phyloP scores from a whole-genome alignment of 78 protist species.

The Chrysochromulina tobinii region DNA sequence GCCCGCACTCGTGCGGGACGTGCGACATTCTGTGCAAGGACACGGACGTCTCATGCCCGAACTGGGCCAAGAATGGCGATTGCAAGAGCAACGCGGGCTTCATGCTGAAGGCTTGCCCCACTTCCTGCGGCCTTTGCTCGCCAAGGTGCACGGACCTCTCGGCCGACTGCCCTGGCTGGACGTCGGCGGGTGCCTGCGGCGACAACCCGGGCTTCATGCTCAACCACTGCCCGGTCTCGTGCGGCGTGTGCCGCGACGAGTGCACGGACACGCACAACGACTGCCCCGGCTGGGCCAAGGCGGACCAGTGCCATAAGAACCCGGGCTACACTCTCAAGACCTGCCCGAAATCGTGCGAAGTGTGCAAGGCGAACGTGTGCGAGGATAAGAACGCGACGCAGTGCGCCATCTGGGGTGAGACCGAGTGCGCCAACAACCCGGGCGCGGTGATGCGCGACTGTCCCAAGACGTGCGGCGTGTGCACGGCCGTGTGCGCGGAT shows the following conservation, averaged over 20 bases:
- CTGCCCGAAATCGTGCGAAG: background rate
- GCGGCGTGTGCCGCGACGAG: background rate
- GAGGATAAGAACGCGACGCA: background rate
- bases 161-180: background rate
- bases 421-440: background rate
- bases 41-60: background rate
- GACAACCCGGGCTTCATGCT: background rate
- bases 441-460: background rate
- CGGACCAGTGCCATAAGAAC: background rate
- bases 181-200: background rate
- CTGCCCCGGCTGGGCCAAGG: background rate
- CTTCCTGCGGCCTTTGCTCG: background rate
- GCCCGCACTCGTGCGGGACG: background rate
- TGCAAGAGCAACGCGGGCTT: background rate
- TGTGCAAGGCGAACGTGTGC: background rate
- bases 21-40: background rate
- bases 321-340: background rate
- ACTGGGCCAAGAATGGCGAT: background rate
- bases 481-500: background rate
- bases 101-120: background rate
- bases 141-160: background rate
- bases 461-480: background rate
- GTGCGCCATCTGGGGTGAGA: background rate
- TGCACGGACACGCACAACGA: background rate
- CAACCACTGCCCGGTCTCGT: background rate